A percentile compares a stretch with the other conserved stretches of the same genome.
Evolutionary conservation across 1,284 basidiomycete species (phyloP).

Genomic region (Meripilus lineatus): DNA sequence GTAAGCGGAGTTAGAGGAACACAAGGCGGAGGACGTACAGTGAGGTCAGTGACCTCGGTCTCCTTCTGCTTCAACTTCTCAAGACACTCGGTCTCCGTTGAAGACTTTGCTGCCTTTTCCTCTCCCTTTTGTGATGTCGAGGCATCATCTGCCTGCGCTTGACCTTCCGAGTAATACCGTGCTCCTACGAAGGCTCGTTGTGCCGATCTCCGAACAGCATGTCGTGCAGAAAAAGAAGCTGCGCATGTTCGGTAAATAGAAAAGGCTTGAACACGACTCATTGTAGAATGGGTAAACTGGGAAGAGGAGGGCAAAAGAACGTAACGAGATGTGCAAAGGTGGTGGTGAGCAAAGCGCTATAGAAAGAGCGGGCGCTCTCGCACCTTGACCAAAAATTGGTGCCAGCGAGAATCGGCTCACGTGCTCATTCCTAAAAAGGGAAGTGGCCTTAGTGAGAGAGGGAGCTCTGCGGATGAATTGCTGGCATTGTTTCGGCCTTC

Average conservation of each 20-base stretch:
- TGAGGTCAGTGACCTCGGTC: conserved; percentile 68
- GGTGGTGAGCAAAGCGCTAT: conserved; percentile 15
- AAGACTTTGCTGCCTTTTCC: conserved; percentile 18
- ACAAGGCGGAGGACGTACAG: conserved; percentile 42
- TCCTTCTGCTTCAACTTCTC: conserved; percentile 68
- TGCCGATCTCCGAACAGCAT: conserved; percentile 31
- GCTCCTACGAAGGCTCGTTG: conserved; percentile 20
- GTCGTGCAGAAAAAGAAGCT: conserved; percentile 38
- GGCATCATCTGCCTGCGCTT: conserved; percentile 28
- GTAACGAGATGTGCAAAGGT: conserved; percentile 16
- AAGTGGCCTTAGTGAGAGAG: no score
- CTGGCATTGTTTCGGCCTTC: no score
- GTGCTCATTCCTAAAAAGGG: no score
- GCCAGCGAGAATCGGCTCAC: not conserved
- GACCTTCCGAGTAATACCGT: conserved; percentile 50
- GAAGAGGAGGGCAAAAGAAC: conserved; percentile 11
- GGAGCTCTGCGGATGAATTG: no score
- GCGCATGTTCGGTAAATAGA: conserved; percentile 54
- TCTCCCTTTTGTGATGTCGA: conserved; percentile 28
- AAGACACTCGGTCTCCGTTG: conserved; percentile 26
- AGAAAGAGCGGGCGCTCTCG: not conserved
- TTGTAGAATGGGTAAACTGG: conserved; percentile 24
- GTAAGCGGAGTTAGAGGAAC: not conserved
- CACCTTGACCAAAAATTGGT: conserved; percentile 3
- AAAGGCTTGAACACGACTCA: conserved; percentile 47